Evolutionary conservation across 306 rosid genomes (phyloP).

Genomic region (Erythrophleum fordii): DNA sequence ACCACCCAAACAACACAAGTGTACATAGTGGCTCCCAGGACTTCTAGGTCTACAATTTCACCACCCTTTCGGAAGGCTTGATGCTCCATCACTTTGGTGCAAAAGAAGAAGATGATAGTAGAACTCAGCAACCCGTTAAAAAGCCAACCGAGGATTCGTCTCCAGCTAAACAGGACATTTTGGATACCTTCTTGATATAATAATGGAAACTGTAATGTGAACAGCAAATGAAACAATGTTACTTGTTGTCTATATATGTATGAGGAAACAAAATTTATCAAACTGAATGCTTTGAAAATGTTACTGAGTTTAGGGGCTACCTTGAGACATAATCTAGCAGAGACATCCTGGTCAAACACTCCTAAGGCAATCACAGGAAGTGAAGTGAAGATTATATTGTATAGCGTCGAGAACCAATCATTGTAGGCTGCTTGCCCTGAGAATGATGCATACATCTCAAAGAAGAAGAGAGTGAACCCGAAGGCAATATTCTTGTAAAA

Average conservation of each 20-base stretch:
- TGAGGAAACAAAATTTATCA: slow-evolving; percentile 18
- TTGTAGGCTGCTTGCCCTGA: slow-evolving; percentile 82
- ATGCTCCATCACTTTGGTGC: slow-evolving; percentile 54
- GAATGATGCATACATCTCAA: slow-evolving; percentile 72
- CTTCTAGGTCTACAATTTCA: slow-evolving; percentile 61
- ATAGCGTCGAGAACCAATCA: slow-evolving; percentile 81
- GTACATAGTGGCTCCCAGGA: slow-evolving; percentile 82
- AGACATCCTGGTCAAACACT: slow-evolving; percentile 89
- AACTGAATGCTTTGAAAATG: not conserved
- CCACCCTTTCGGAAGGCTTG: slow-evolving; percentile 86
- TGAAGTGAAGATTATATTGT: slow-evolving; percentile 89
- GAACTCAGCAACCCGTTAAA: slow-evolving; percentile 67
- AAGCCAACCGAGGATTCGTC: slow-evolving; percentile 73
- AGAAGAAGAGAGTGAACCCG: slow-evolving; percentile 86
- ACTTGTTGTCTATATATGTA: not conserved
- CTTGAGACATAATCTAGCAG: slow-evolving; percentile 77
- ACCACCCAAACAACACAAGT: slow-evolving; percentile 88
- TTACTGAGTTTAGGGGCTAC: slow-evolving; percentile 39
- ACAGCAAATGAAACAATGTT: not conserved
- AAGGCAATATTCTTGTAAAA: slow-evolving; percentile 91
- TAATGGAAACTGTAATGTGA: slow-evolving; percentile 70
- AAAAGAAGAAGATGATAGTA: slow-evolving; percentile 70
- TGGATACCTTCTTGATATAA: slow-evolving; percentile 94
- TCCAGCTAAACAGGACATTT: slow-evolving; percentile 82
- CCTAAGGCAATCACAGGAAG: slow-evolving; percentile 96